Evolutionary conservation across 345 rosid genomes (phyloP).

Genomic region (Brassica cretica): DNA sequence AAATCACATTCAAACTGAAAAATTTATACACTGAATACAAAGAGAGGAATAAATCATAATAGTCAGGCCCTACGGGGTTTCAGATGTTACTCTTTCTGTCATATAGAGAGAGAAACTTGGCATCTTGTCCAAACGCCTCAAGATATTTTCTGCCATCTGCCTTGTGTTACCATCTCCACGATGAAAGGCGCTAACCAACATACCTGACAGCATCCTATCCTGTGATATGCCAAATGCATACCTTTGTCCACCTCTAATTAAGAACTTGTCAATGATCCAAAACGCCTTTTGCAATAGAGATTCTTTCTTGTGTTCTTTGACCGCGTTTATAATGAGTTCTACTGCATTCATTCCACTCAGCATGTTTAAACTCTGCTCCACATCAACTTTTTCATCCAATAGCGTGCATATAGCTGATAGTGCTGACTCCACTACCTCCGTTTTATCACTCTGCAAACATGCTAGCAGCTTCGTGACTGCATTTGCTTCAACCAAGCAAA

Average conservation of each 20-base stretch:
- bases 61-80: conserved; percentile 10
- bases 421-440: conserved; percentile 78
- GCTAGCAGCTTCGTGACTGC: conserved; percentile 71
- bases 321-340: conserved; percentile 57
- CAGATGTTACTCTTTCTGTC: conserved; percentile 39
- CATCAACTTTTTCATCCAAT: conserved; percentile 80
- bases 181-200: conserved; percentile 73
- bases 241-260: conserved; percentile 58
- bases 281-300: conserved; percentile 71
- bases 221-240: conserved; percentile 63
- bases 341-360: conserved; percentile 59
- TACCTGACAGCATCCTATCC: conserved; percentile 65
- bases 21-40: conserved; percentile 14
- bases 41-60: conserved; percentile 26
- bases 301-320: conserved; percentile 68
- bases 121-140: conserved; percentile 75
- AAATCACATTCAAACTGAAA: conserved; percentile 33
- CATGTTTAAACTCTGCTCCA: conserved; percentile 61
- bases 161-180: conserved; percentile 70
- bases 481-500: conserved; percentile 84
- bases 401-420: conserved; percentile 78
- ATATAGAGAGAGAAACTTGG: conserved; percentile 51
- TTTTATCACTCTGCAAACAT: conserved; percentile 75
- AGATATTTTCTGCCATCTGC: conserved; percentile 81
- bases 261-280: conserved; percentile 84